Percentiles rank a stretch among this genome's conserved stretches.
These are phyloP conservation scores for Xylaria acuta DNA, from an alignment of 495 filamentous ascomycete species.

Conservation along the genomic window DNA sequence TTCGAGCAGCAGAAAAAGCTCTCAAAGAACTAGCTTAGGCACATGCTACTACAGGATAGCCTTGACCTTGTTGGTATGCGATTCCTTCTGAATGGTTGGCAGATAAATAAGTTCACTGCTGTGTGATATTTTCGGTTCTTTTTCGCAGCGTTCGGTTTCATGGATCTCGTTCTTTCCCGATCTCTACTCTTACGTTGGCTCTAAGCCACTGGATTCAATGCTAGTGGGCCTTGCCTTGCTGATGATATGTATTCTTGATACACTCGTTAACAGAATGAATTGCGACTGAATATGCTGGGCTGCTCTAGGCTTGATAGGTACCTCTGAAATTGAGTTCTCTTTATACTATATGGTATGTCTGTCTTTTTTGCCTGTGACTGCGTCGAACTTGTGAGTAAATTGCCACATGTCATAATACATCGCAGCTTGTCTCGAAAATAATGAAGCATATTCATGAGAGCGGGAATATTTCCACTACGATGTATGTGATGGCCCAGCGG, in stretches of 20 bases:
- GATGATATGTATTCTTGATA: constrained; percentile 22
- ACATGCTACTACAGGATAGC: neutral
- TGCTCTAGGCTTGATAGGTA: constrained; percentile 19
- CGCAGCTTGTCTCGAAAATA: neutral
- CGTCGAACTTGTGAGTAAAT: neutral
- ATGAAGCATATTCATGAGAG: neutral
- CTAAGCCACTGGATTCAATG: neutral
- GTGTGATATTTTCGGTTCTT: constrained; percentile 15
- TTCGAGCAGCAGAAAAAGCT: constrained; percentile 46
- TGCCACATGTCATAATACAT: neutral
- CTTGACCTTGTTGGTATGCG: neutral
- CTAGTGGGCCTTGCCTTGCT: constrained; percentile 5
- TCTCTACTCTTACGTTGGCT: constrained; percentile 14
- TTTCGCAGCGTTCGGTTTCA: constrained; percentile 15
- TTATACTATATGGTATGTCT: neutral
- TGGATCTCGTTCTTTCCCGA: constrained; percentile 9
- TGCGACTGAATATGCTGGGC: neutral
- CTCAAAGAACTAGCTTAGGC: constrained; percentile 41
- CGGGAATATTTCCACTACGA: neutral
- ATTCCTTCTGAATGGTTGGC: constrained; percentile 2
- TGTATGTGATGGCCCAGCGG: neutral
- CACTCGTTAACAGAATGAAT: constrained; percentile 31
- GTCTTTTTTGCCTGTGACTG: neutral
- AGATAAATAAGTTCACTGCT: constrained; percentile 4
- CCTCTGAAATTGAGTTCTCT: constrained; percentile 23